These are phyloP conservation scores for Coccomyxa sp. DNA, from an alignment of 139 green algal genomes.

Conservation along the genomic window DNA sequence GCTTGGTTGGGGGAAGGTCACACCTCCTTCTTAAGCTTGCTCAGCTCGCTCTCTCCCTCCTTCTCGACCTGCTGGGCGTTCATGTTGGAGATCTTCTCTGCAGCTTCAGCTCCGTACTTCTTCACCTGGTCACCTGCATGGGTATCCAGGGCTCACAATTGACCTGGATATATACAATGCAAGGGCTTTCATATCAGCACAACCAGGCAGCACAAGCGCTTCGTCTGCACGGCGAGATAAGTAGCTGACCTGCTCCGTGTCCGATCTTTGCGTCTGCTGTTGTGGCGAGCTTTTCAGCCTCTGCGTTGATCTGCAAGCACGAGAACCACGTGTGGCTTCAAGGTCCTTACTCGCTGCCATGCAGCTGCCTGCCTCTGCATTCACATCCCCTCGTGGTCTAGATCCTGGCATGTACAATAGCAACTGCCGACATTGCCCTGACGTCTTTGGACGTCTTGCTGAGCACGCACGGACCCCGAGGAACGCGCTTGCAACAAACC, in stretches of 20 bases:
- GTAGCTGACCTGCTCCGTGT: neutral
- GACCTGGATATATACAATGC: neutral
- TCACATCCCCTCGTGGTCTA: neutral
- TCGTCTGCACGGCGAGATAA: too few species aligned
- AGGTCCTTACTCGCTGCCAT: neutral
- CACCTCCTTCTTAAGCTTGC: neutral
- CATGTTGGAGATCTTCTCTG: neutral
- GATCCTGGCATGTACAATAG: neutral
- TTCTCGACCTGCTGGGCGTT: neutral
- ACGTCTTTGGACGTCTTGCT: neutral
- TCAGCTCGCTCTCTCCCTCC: too few species aligned
- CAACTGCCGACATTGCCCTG: neutral
- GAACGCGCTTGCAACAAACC: too few species aligned
- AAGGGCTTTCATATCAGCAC: neutral
- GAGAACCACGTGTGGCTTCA: neutral
- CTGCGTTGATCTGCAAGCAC: neutral
- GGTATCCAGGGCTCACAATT: neutral
- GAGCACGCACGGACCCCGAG: too few species aligned
- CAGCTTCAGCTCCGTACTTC: neutral
- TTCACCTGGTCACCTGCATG: neutral
- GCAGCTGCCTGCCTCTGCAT: neutral
- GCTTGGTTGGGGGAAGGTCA: neutral
- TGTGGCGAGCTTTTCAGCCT: neutral
- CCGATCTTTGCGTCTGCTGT: neutral
- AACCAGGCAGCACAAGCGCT: neutral